Evolutionary conservation across 306 rosid species (phyloP), one percentile per base, ranked within the genome.

Genomic region (Acacia crassicarpa): DNA sequence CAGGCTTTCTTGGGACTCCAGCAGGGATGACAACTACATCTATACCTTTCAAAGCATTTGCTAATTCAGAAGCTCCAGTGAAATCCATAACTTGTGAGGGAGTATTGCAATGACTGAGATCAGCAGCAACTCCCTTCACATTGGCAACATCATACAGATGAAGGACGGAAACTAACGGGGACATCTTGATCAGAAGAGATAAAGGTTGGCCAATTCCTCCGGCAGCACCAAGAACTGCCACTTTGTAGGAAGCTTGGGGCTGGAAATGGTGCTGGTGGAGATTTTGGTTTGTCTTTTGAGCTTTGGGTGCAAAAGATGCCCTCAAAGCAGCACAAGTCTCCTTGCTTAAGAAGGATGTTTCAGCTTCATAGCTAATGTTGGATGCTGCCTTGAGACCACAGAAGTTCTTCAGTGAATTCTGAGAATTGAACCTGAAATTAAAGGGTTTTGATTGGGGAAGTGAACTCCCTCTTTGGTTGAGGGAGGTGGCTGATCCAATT

Each of bases 91-190:
- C 92, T 44, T 91, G 86, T 0, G 99, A 91, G 61, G 98, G 99
- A 20, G 99, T 95, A 87, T 95, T 95, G 88, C 99, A 95, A 68
- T 95, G 99, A 78, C 99, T 93, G 79, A 95, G 83, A 85, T 95
- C 99, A 83, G 97, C 98, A 46, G 99, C 94, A 62, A 95, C 99
- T 12, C 99, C 99, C 86, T 95, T 95, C 80, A 95, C 99, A 83
- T 95, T 92, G 0, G 96, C 98, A 61, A 95, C 83, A 91, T 93
- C 99, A 38, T 95, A 95, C n/a, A 95, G 94, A 83, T 95, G 90
- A 78, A 95, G 84, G 82, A 87, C 72, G 9, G 99, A 91, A 71
- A 95, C 90, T 72, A 95, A 87, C 1, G 99, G 99, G 7, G 99
- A 95, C 99, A 95, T 95, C 89, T 95, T 95, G 81, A 93, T 85